These are phyloP conservation scores for Coemansia guatemalensis DNA, from an alignment of 192 early-diverging fungal species.

Conservation along the genomic window DNA sequence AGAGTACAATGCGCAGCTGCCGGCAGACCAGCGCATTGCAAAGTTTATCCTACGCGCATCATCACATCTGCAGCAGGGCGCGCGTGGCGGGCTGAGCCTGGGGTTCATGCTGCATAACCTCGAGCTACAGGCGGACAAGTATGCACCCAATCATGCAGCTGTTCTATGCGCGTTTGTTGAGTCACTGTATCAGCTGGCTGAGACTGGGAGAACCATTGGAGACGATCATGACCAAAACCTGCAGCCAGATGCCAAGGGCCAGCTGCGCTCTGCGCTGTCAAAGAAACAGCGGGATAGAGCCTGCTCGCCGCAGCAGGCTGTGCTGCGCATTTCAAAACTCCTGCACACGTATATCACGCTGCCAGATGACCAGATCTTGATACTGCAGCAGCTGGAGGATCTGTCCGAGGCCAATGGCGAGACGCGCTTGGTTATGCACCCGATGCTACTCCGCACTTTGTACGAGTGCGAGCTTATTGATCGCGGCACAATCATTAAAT, in stretches of 20 bases:
- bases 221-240: neutral
- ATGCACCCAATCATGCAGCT: conserved; percentile 34
- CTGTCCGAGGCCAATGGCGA: conserved; percentile 42
- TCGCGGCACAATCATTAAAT: conserved; percentile 27
- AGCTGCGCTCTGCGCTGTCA: conserved; percentile 41
- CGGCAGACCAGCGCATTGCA: conserved; percentile 52
- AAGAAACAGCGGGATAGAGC: conserved; percentile 26
- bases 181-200: conserved; percentile 39
- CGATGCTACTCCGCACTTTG: conserved; percentile 35
- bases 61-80: conserved; percentile 51
- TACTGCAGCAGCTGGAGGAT: conserved; percentile 46
- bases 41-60: conserved; percentile 51
- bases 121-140: conserved; percentile 33
- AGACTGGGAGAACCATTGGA: conserved; percentile 8
- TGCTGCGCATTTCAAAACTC: conserved; percentile 34
- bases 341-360: conserved; percentile 40
- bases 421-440: conserved; percentile 24
- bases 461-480: conserved; percentile 50
- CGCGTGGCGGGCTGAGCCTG: conserved; percentile 41
- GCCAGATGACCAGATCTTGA: conserved; percentile 38
- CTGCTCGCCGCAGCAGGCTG: conserved; percentile 23
- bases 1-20: conserved; percentile 41
- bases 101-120: conserved; percentile 54
- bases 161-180: conserved; percentile 52
- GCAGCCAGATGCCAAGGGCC: neutral